phyloP scores from a whole-genome alignment of 768 basidiomycete species.

The Russula earlei region DNA sequence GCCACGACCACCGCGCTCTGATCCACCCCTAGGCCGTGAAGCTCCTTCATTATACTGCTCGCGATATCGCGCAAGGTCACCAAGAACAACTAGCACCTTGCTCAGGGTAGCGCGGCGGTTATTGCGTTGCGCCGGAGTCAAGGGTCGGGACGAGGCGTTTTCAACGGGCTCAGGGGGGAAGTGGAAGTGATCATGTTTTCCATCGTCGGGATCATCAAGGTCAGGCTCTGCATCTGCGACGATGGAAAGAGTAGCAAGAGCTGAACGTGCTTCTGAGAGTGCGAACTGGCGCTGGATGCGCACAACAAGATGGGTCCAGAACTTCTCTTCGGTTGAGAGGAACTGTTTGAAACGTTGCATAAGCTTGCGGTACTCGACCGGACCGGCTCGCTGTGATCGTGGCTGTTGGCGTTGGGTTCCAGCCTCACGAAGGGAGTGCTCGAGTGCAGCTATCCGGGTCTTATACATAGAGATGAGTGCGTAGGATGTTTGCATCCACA shows the following conservation, averaged over 20 bases:
- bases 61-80: constrained; percentile 89
- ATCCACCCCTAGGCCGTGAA: constrained; percentile 55
- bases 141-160: constrained; percentile 23
- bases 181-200: constrained; percentile 46
- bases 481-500: constrained; percentile 93
- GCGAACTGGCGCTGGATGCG: constrained; percentile 65
- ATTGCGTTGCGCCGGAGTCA: constrained; percentile 44
- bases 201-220: constrained; percentile 26
- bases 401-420: constrained; percentile 28
- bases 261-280: constrained; percentile 52
- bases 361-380: constrained; percentile 79
- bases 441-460: constrained; percentile 56
- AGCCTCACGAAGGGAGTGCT: constrained; percentile 28
- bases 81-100: constrained; percentile 85
- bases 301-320: constrained; percentile 75
- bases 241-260: constrained; percentile 51
- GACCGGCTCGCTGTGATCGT: constrained; percentile 39
- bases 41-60: constrained; percentile 78
- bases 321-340: constrained; percentile 82
- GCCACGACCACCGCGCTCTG: constrained; percentile 50
- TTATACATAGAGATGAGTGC: constrained; percentile 78
- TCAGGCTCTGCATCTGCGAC: constrained; percentile 29
- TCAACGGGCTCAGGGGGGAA: constrained; percentile 50
- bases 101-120: constrained; percentile 66
- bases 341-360: constrained; percentile 85